Conservation (phyloP, 495 filamentous ascomycete species). For the Staphylotrichum tortipilum region DNA sequence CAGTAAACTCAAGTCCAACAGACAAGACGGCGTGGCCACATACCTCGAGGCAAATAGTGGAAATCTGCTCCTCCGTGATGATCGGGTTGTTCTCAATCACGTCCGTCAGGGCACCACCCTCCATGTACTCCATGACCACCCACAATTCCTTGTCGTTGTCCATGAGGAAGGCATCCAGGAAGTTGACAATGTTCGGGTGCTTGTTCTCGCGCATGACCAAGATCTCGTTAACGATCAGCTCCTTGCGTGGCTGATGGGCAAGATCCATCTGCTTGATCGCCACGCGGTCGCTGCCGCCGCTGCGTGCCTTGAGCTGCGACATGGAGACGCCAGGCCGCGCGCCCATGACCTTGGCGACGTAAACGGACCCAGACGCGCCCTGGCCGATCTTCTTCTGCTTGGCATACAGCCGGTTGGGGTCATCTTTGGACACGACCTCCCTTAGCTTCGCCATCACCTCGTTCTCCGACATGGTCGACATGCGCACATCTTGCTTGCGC, state of each 20-base stretch:
- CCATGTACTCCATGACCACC: conserved; percentile 99
- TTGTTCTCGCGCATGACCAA: conserved; percentile 99
- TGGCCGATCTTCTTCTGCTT: conserved; percentile 99
- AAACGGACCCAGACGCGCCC: conserved; percentile 94
- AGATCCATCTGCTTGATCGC: conserved; percentile 99
- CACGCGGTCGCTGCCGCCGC: conserved; percentile 67
- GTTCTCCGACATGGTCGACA: conserved; percentile 93
- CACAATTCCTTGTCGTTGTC: conserved; percentile 89
- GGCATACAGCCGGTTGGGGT: conserved; percentile 84
- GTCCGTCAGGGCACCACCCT: conserved; percentile 93
- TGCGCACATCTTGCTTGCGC: conserved; percentile 80
- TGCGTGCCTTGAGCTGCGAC: conserved; percentile 52
- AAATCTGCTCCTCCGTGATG: conserved; percentile 93
- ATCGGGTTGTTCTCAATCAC: conserved; percentile 93
- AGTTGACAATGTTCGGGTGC: conserved; percentile 98
- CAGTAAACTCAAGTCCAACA: conserved; percentile 25
- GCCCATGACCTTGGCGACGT: conserved; percentile 88
- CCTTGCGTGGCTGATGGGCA: conserved; percentile 92
- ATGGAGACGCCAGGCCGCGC: conserved; percentile 47
- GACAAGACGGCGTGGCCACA: conserved; percentile 8
- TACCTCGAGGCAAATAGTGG: conserved; percentile 95
- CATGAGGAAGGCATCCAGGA: conserved; percentile 90
- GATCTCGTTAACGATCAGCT: conserved; percentile 98
- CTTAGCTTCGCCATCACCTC: conserved; percentile 94
- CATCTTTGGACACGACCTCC: conserved; percentile 85